Conservation (phyloP, 192 early-diverging fungal species). For the Umbelopsis sp. region DNA sequence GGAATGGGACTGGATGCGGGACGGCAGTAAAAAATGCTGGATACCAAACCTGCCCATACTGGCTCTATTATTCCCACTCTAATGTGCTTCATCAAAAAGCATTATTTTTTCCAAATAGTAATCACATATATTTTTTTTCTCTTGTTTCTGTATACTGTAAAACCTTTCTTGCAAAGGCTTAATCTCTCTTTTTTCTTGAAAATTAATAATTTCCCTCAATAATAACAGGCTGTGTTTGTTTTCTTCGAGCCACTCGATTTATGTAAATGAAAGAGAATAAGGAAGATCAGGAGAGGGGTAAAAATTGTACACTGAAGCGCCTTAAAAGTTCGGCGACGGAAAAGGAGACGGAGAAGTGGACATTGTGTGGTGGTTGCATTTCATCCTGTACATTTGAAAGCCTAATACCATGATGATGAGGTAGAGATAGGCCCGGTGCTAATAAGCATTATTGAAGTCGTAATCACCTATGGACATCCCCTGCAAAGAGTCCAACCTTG, state of each 20-base stretch:
- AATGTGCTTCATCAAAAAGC: not conserved
- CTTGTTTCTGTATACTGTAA: not conserved
- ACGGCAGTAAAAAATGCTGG: not conserved
- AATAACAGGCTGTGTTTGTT: not conserved
- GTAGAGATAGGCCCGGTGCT: too few relatives aligned
- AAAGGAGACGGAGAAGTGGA: not conserved
- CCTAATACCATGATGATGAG: too few relatives aligned
- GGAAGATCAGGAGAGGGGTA: not conserved
- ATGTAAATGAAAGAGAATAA: not conserved
- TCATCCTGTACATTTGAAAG: too few relatives aligned
- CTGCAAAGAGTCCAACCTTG: not conserved
- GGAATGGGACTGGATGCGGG: constrained; percentile 34
- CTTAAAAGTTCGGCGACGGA: not conserved
- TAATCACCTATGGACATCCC: not conserved
- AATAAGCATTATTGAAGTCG: too few relatives aligned
- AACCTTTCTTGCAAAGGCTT: not conserved
- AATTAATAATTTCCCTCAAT: not conserved
- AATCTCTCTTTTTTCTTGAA: not conserved
- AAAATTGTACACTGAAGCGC: not conserved
- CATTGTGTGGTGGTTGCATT: too few relatives aligned
- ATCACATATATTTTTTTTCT: not conserved
- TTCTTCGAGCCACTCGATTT: too few relatives aligned
- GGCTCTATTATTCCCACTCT: not conserved
- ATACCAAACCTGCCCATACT: not conserved
- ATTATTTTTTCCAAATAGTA: not conserved